These are phyloP conservation scores for Pisolithus microcarpus DNA, from an alignment of 768 basidiomycete genomes.

Conservation along the genomic window DNA sequence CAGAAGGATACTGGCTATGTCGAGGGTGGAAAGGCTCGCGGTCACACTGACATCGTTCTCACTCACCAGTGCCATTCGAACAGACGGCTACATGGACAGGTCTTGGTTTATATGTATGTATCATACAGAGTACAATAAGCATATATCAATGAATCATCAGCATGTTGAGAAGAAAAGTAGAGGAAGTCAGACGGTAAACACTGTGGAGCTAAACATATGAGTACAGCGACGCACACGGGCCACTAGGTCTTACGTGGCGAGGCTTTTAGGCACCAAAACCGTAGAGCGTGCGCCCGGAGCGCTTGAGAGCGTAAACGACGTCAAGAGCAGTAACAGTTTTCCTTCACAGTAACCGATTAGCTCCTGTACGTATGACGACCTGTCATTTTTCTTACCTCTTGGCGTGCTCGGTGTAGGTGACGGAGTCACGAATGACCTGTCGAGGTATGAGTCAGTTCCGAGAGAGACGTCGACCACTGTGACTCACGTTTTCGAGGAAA, in stretches of 20 bases:
- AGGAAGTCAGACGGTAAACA: background rate
- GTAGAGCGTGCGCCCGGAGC: slow-evolving; percentile 71
- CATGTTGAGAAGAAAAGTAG: too few relatives aligned
- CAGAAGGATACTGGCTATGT: slow-evolving; percentile 85
- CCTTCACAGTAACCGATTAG: slow-evolving; percentile 27
- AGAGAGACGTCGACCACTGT: slow-evolving; percentile 16
- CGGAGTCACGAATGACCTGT: slow-evolving; percentile 84
- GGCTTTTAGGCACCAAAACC: slow-evolving; percentile 64
- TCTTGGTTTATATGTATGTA: background rate
- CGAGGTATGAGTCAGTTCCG: slow-evolving; percentile 5
- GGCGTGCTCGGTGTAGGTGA: slow-evolving; percentile 91
- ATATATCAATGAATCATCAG: too few relatives aligned
- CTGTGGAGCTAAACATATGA: too few relatives aligned
- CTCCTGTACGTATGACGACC: background rate
- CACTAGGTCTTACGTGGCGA: background rate
- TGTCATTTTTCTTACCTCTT: slow-evolving; percentile 40
- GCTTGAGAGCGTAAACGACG: slow-evolving; percentile 70
- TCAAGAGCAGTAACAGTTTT: slow-evolving; percentile 87
- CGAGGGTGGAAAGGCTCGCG: slow-evolving; percentile 49
- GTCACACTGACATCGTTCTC: background rate
- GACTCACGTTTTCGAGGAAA: slow-evolving; percentile 73
- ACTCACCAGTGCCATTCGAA: background rate
- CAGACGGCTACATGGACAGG: background rate
- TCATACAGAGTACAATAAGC: slow-evolving; percentile 14
- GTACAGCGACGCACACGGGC: too few relatives aligned